Percentiles rank a stretch among this genome's conserved stretches.
Conservation (phyloP, 176 grass and related monocot species). For the Oropetium thomaeum region DNA sequence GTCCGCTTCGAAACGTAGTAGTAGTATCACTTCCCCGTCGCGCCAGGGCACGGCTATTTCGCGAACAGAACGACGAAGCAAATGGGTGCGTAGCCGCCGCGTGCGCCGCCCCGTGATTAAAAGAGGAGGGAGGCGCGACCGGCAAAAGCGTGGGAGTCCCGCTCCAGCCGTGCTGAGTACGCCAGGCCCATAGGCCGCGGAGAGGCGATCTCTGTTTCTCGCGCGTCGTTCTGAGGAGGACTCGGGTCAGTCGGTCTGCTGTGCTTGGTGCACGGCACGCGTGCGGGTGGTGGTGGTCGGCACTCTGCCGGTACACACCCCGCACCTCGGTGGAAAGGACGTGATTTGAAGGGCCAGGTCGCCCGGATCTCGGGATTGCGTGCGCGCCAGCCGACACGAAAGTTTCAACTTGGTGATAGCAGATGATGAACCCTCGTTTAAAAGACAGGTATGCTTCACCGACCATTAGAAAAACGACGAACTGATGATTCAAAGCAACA, state of each 20-base stretch:
- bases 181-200: slow-evolving; percentile 20
- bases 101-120: slow-evolving; percentile 21
- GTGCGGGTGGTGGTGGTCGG: no score
- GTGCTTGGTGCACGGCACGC: neutral
- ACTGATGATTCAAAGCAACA: neutral
- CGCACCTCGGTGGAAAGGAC: slow-evolving; percentile 22
- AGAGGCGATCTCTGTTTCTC: neutral
- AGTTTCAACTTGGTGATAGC: neutral
- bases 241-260: neutral
- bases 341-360: neutral
- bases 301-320: neutral
- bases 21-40: neutral
- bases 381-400: neutral
- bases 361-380: neutral
- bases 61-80: neutral
- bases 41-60: neutral
- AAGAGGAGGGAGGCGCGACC: neutral
- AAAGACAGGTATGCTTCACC: neutral
- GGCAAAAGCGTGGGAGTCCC: neutral
- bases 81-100: neutral
- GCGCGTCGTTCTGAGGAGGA: no score
- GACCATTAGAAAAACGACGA: neutral
- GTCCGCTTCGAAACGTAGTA: no score
- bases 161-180: neutral
- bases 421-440: neutral